Conservation (phyloP, 2,329 filamentous ascomycete genomes). For the Penicillium hordei region DNA sequence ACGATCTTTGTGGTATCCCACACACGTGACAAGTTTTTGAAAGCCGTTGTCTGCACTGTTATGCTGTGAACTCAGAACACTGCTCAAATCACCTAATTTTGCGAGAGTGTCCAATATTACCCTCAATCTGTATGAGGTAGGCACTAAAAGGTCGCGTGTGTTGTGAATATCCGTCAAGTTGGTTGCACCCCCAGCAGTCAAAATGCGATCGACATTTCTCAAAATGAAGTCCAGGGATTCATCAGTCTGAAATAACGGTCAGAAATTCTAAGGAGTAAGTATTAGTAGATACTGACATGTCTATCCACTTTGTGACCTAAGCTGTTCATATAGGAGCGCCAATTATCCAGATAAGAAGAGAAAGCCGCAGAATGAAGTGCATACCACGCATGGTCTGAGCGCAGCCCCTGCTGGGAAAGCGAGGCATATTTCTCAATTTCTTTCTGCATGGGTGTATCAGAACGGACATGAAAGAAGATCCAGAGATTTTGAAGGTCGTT, state of each 20-base stretch:
- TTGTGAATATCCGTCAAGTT: neutral
- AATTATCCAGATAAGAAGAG: neutral
- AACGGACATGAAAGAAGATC: slow-evolving; percentile 19
- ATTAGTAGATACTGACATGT: neutral
- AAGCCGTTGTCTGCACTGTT: neutral
- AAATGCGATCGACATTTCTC: neutral
- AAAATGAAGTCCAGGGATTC: neutral
- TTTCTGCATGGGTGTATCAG: neutral
- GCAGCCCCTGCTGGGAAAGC: neutral
- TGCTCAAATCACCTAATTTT: slow-evolving; percentile 12
- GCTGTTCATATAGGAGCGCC: neutral
- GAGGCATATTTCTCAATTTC: neutral
- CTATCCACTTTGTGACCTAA: neutral
- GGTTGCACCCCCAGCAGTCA: neutral
- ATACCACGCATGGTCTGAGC: neutral
- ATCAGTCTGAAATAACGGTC: neutral
- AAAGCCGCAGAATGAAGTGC: neutral
- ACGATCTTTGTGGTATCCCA: slow-evolving; percentile 9
- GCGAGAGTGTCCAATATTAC: slow-evolving; percentile 4
- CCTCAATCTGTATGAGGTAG: neutral
- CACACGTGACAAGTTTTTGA: neutral
- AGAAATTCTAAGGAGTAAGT: neutral
- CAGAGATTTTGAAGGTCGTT: slow-evolving; percentile 14
- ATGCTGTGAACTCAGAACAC: neutral
- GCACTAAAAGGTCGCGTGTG: slow-evolving; percentile 2